Evolutionary conservation across 2,329 filamentous ascomycete species (phyloP), one percentile per base, ranked within the genome.

Genomic region (Apiospora koreana): DNA sequence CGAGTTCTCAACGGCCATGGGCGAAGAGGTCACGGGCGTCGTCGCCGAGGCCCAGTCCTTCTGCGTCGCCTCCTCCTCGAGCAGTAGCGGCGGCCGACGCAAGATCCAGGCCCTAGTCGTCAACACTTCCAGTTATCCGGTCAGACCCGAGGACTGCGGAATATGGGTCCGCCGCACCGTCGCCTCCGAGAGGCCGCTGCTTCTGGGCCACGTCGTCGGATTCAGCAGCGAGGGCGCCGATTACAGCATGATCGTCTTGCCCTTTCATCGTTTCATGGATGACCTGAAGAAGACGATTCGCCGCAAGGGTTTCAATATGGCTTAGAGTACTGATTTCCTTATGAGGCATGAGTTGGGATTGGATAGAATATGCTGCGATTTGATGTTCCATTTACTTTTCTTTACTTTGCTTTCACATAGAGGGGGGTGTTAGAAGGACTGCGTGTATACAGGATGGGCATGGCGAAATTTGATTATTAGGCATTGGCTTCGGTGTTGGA

Each of bases 11-110:
- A 72, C 70, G 6, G 54, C 68, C 3, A 45, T 48, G 25, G 71
- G 71, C 1, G 71, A 72, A 66, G 70, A 70, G 31, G 71, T 69
- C 35, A 72, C 71, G 38, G 71, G 71, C n/a, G 68, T 72, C 50
- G 62, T 72, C 21, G 65, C 54, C 3, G 70, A 68, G n/a, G 16
- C 64, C 31, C 48, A 65, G 50, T 23, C 54, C 12, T 70, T 67
- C 38, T 72, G 71, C 31, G 58, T 67, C 65, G 64, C 42, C 23
- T 25, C 64, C 23, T 25, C 64, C 5, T 10, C 16, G 16, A 66
- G 68, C 41, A 62, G 68, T 16, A 48, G 43, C 38, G 54, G 68
- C 16, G n/a, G 42, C 18, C 43, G 67, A 8, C 41, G 65, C n/a
- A 69, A 67, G 42, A 23, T 67, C 25, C 62, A 67, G 23, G 58